Evolutionary conservation across 805 yeast species (phyloP).

Genomic region (Lipomyces yamadae): DNA sequence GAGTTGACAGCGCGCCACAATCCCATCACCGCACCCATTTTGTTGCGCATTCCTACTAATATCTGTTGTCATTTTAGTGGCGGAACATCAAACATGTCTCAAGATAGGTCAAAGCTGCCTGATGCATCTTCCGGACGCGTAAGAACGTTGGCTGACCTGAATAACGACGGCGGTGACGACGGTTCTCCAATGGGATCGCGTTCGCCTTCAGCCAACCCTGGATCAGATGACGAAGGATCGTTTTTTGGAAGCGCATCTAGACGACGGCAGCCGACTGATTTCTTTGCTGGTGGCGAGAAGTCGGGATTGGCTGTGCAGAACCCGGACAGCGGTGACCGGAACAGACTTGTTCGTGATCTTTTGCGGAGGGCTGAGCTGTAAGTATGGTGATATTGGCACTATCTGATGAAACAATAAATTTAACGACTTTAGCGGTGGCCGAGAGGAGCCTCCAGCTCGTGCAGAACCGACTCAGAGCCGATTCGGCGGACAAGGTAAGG

Average conservation of each 20-base stretch:
- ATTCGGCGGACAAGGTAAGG: slow-evolving; percentile 25
- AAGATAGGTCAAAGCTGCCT: slow-evolving; percentile 29
- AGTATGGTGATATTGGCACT: neutral
- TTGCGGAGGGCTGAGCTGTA: slow-evolving; percentile 45
- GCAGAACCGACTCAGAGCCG: slow-evolving; percentile 13
- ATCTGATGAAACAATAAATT: neutral
- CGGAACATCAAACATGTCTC: neutral
- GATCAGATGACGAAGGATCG: slow-evolving; percentile 42
- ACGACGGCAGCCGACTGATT: slow-evolving; percentile 45
- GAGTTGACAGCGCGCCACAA: neutral
- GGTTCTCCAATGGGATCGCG: slow-evolving; percentile 16
- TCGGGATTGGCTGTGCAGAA: slow-evolving; percentile 78
- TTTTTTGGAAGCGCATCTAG: slow-evolving; percentile 18
- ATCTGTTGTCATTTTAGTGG: neutral
- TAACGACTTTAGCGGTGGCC: slow-evolving; percentile 8
- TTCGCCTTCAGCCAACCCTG: slow-evolving; percentile 5
- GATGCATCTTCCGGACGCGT: slow-evolving; percentile 31
- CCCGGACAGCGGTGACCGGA: slow-evolving; percentile 50
- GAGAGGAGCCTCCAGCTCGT: slow-evolving; percentile 22
- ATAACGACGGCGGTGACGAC: slow-evolving; percentile 19
- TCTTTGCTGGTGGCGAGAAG: slow-evolving; percentile 68
- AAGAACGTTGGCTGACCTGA: slow-evolving; percentile 33
- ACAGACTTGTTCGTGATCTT: slow-evolving; percentile 45
- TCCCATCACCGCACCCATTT: neutral
- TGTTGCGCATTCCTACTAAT: neutral